Percentiles rank a stretch among this genome's conserved stretches.
phyloP scores from a whole-genome alignment of 2,329 filamentous ascomycete genomes.

The Diplodia sapinea region DNA sequence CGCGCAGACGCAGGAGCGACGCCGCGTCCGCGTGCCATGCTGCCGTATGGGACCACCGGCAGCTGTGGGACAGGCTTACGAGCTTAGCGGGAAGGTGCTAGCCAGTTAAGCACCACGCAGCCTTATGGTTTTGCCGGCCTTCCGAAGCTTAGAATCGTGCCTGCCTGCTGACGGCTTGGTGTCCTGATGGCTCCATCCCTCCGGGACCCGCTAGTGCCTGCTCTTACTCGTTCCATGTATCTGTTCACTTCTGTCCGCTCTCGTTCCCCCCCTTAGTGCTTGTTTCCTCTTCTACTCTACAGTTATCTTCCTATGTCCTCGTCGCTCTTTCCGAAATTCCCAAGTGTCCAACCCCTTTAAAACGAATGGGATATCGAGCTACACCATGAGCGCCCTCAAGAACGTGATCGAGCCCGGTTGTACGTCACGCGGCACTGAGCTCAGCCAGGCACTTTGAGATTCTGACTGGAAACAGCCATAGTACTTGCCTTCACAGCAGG shows the following conservation, averaged over 20 bases:
- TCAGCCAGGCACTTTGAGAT: not conserved
- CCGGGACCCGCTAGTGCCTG: conserved; percentile 1
- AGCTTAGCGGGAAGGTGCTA: not conserved
- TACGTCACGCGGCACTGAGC: not conserved
- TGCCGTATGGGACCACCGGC: not conserved
- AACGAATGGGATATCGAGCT: not conserved
- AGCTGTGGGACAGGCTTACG: not conserved
- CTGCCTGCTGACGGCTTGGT: not conserved
- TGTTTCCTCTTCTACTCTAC: not conserved
- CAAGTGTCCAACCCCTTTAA: not conserved
- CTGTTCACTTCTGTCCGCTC: conserved; percentile 1
- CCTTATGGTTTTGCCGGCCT: conserved; percentile 10
- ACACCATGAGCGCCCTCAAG: conserved; percentile 28
- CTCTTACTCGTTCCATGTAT: not conserved
- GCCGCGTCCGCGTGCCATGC: conserved; percentile 3
- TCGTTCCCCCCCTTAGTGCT: not conserved
- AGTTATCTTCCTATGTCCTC: not conserved
- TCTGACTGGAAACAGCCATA: conserved; percentile 28
- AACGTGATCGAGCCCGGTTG: conserved; percentile 30
- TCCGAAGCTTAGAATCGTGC: conserved; percentile 5
- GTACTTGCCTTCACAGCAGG: conserved; percentile 33
- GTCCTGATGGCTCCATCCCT: not conserved
- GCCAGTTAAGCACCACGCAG: conserved; percentile 4
- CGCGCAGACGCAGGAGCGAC: not conserved
- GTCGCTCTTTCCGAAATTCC: not conserved